These are phyloP conservation scores for Diaporthe sp. DNA, from an alignment of 2,329 filamentous ascomycete genomes.

Conservation along the genomic window DNA sequence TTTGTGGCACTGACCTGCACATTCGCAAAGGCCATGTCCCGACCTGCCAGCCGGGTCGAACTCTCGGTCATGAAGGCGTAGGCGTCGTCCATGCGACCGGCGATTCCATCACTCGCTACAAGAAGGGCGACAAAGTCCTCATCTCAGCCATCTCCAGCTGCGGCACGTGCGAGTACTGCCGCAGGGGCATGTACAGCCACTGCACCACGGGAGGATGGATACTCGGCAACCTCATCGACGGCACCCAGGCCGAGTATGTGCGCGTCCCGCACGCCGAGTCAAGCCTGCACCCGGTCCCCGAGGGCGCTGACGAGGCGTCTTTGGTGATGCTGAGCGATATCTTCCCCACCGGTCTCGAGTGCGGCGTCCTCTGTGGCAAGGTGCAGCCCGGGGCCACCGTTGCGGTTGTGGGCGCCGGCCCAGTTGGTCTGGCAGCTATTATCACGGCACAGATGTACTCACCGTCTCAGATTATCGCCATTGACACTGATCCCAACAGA, in stretches of 20 bases:
- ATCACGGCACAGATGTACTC: constrained; percentile 69
- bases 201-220: constrained; percentile 69
- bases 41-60: constrained; percentile 58
- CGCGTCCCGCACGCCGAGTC: constrained; percentile 65
- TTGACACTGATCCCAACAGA: constrained; percentile 65
- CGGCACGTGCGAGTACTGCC: constrained; percentile 65
- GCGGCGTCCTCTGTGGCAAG: constrained; percentile 65
- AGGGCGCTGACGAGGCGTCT: constrained; percentile 56
- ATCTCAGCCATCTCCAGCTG: constrained; percentile 67
- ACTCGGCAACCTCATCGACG: constrained; percentile 66
- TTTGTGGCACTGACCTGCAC: constrained; percentile 70
- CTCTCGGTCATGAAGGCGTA: constrained; percentile 69
- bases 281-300: constrained; percentile 61
- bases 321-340: constrained; percentile 69
- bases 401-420: constrained; percentile 68
- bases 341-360: constrained; percentile 69
- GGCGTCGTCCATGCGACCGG: constrained; percentile 63
- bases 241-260: constrained; percentile 71
- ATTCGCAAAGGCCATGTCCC: constrained; percentile 68
- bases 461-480: constrained; percentile 63
- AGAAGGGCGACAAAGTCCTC: constrained; percentile 65
- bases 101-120: constrained; percentile 59
- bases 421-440: constrained; percentile 68
- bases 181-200: constrained; percentile 64
- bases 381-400: constrained; percentile 67